A percentile compares a stretch with the other conserved stretches of the same genome.
These are phyloP conservation scores for Beauveria bassiana DNA, from an alignment of 2,329 filamentous ascomycete species.

Conservation along the genomic window DNA sequence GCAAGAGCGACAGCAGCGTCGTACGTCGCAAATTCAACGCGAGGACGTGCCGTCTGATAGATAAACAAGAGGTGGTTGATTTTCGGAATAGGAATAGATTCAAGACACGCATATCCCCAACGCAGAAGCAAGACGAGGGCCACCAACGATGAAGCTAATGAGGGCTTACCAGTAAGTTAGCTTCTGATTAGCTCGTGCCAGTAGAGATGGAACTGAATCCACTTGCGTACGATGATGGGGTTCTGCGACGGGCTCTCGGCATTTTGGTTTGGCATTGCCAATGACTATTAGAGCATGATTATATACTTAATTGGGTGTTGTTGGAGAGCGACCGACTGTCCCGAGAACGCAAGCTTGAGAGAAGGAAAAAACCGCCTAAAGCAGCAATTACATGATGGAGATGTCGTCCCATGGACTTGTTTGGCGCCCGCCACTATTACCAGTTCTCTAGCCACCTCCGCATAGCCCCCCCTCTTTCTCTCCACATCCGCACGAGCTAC, in stretches of 20 bases:
- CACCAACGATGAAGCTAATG: not conserved
- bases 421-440: not conserved
- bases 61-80: not conserved
- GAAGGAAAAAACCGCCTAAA: too few relatives aligned
- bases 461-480: not conserved
- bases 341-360: too few relatives aligned
- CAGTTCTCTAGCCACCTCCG: slow-evolving; percentile 3
- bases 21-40: not conserved
- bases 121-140: not conserved
- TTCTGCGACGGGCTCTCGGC: too few relatives aligned
- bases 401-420: not conserved
- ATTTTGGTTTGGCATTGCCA: too few relatives aligned
- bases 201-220: too few relatives aligned
- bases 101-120: not conserved
- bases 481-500: not conserved
- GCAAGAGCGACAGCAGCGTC: not conserved
- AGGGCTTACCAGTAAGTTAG: too few relatives aligned
- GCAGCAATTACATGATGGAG: not conserved
- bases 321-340: too few relatives aligned
- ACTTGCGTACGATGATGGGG: too few relatives aligned
- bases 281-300: too few relatives aligned
- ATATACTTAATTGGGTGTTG: too few relatives aligned
- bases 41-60: too few relatives aligned
- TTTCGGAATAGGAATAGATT: not conserved
- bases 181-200: too few relatives aligned